phyloP scores from a whole-genome alignment of 495 filamentous ascomycete species.

The Lasiosphaeria hispida region DNA sequence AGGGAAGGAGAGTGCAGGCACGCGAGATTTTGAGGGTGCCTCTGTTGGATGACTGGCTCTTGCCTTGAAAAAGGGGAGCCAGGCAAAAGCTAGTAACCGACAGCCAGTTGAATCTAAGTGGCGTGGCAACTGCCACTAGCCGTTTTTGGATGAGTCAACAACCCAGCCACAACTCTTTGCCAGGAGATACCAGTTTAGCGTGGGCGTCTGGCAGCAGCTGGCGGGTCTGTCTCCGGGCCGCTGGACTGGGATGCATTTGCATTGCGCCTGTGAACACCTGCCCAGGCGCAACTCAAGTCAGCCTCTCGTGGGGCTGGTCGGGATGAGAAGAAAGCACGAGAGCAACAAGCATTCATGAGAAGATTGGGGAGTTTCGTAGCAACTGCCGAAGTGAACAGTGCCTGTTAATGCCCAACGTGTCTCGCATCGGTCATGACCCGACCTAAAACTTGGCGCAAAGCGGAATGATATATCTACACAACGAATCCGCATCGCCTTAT shows the following conservation, averaged over 20 bases:
- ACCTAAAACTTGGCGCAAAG: too few species aligned
- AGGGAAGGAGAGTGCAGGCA: slow-evolving; percentile 18
- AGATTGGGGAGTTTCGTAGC: too few species aligned
- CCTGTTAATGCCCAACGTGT: too few species aligned
- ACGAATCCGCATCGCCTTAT: too few species aligned
- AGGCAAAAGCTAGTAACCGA: slow-evolving; percentile 26
- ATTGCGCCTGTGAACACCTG: not conserved
- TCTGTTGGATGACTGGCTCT: not conserved
- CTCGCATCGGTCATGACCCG: too few species aligned
- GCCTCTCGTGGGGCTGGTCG: too few species aligned
- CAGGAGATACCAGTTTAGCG: too few species aligned
- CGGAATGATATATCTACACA: too few species aligned
- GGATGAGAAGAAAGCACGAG: too few species aligned
- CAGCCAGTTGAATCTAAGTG: slow-evolving; percentile 12
- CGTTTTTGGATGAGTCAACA: slow-evolving; percentile 13
- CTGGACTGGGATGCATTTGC: not conserved
- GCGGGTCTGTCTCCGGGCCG: not conserved
- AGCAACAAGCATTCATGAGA: too few species aligned
- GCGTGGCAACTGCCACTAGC: slow-evolving; percentile 8
- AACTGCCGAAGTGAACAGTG: too few species aligned
- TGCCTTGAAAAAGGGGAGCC: slow-evolving; percentile 23
- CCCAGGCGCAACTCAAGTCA: too few species aligned
- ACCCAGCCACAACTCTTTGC: not conserved
- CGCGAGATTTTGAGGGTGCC: slow-evolving; percentile 28
- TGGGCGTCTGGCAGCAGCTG: not conserved